Evolutionary conservation across 257 asterid species (phyloP).

Genomic region (Coffea eugenioides): DNA sequence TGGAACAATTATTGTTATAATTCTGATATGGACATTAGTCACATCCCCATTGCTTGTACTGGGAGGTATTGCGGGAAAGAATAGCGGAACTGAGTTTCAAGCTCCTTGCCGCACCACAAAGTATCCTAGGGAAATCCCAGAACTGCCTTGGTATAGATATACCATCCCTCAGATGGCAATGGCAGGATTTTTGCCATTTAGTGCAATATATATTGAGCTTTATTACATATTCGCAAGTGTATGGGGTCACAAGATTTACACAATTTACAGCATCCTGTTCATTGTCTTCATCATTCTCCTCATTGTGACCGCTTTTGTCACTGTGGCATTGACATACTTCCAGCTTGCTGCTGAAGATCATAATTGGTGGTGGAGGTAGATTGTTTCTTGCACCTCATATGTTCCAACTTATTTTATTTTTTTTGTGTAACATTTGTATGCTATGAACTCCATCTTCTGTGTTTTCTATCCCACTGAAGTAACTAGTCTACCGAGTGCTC

Average conservation of each 20-base stretch:
- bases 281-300: conserved; percentile 83
- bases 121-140: conserved; percentile 82
- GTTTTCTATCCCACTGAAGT: too few species aligned
- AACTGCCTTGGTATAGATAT: conserved; percentile 79
- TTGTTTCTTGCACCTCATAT: background rate
- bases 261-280: conserved; percentile 79
- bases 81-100: conserved; percentile 80
- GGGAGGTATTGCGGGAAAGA: conserved; percentile 91
- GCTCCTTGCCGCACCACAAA: conserved; percentile 87
- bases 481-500: too few species aligned
- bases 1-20: conserved; percentile 77
- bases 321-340: conserved; percentile 83
- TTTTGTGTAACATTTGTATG: background rate
- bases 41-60: conserved; percentile 79
- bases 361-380: conserved; percentile 98
- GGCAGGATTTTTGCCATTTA: conserved; percentile 94
- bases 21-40: conserved; percentile 83
- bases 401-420: background rate
- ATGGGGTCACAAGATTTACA: conserved; percentile 93
- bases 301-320: conserved; percentile 82
- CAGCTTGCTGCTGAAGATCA: conserved; percentile 97
- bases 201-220: conserved; percentile 89
- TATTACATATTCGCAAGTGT: conserved; percentile 89
- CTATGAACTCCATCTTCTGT: background rate
- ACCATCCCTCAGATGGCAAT: conserved; percentile 89